A percentile compares a stretch with the other conserved stretches of the same genome.
Evolutionary conservation across 192 early-diverging fungal genomes (phyloP).

Genomic region (Rhizoclosmatium globosum): DNA sequence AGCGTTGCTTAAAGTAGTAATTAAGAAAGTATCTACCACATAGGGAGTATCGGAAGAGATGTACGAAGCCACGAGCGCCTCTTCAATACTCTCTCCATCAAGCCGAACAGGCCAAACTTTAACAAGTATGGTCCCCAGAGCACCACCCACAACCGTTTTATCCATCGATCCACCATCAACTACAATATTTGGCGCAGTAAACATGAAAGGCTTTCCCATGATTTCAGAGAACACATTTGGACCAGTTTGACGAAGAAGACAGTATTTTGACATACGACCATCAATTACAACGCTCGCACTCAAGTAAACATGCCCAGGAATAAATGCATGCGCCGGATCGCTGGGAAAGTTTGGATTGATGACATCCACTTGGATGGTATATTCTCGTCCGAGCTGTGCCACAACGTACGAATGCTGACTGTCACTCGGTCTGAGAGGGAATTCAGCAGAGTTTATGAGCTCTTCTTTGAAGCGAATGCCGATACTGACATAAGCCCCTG

Average conservation of each 20-base stretch:
- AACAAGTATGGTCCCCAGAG: not conserved
- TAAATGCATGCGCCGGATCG: not conserved
- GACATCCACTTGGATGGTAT: not conserved
- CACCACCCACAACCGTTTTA: not conserved
- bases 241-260: too few species aligned
- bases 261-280: not conserved
- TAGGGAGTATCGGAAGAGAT: not conserved
- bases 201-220: not conserved
- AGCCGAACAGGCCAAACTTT: not conserved
- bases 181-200: slow-evolving; percentile 12
- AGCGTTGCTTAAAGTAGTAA: not conserved
- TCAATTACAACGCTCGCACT: not conserved
- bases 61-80: not conserved
- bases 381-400: not conserved
- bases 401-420: not conserved
- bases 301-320: not conserved
- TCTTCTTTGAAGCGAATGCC: not conserved
- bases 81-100: too few species aligned
- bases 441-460: not conserved
- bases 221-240: not conserved
- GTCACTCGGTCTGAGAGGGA: not conserved
- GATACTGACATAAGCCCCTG: not conserved
- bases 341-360: not conserved
- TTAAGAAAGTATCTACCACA: not conserved
- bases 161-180: slow-evolving; percentile 4